Evolutionary conservation across 2,329 filamentous ascomycete genomes (phyloP).

Genomic region (Fusarium annulatum): DNA sequence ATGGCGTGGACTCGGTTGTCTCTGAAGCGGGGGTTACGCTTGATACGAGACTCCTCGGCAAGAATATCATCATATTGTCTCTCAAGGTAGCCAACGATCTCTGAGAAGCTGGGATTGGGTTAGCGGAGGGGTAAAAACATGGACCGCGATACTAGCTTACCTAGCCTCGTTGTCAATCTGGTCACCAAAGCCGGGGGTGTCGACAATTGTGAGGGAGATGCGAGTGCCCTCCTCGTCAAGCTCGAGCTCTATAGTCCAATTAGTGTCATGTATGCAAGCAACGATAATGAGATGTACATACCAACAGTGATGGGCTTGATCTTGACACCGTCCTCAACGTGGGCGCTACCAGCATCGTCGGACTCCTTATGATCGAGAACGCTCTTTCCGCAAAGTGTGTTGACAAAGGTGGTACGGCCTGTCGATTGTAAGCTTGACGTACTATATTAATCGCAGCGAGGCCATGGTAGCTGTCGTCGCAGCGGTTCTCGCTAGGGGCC

Average conservation of each 20-base stretch:
- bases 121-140: slow-evolving; percentile 5
- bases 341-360: slow-evolving; percentile 88
- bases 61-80: slow-evolving; percentile 99
- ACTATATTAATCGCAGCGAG: slow-evolving; percentile 20
- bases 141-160: slow-evolving; percentile 59
- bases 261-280: slow-evolving; percentile 42
- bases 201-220: slow-evolving; percentile 97
- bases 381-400: slow-evolving; percentile 96
- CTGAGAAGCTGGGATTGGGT: slow-evolving; percentile 76
- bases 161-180: slow-evolving; percentile 99
- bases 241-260: slow-evolving; percentile 76
- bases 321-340: slow-evolving; percentile 95
- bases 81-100: slow-evolving; percentile 98
- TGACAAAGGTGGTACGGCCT: slow-evolving; percentile 99
- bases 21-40: slow-evolving; percentile 99
- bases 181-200: slow-evolving; percentile 98
- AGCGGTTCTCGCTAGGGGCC: slow-evolving; percentile 28
- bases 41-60: slow-evolving; percentile 99
- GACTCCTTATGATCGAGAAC: slow-evolving; percentile 92
- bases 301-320: slow-evolving; percentile 99
- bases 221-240: slow-evolving; percentile 98
- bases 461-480: slow-evolving; percentile 16
- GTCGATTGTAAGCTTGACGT: slow-evolving; percentile 39
- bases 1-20: slow-evolving; percentile 99
- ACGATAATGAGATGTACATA: slow-evolving; percentile 54